Percentiles rank a stretch among this genome's conserved stretches.
Conservation (phyloP, 441 rosid genomes). For the Viola pubescens region DNA sequence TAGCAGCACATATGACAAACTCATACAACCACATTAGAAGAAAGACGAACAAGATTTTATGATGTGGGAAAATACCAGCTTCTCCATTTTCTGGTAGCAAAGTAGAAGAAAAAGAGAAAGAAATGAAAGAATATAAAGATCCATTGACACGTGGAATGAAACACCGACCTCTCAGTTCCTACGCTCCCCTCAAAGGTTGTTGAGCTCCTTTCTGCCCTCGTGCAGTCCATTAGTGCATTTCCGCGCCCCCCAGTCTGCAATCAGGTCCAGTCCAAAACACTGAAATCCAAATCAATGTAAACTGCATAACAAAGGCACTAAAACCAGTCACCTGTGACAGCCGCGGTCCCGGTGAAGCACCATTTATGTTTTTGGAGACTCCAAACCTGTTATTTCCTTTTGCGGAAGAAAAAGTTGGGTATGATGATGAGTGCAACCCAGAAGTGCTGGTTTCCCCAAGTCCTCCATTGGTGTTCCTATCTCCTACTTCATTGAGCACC, state of each 20-base stretch:
- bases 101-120: background rate
- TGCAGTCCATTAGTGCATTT: background rate
- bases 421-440: background rate
- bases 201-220: slow-evolving; percentile 18
- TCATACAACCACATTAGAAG: background rate
- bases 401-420: no score
- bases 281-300: no score
- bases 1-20: background rate
- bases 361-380: no score
- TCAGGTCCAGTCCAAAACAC: no score
- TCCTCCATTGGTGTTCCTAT: slow-evolving; percentile 18
- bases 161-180: slow-evolving; percentile 26
- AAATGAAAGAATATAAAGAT: background rate
- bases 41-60: background rate
- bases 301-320: slow-evolving; percentile 24
- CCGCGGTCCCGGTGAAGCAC: no score
- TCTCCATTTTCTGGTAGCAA: background rate
- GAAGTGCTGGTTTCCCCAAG: slow-evolving; percentile 13
- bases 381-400: no score
- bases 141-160: slow-evolving; percentile 1
- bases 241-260: no score
- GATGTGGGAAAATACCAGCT: background rate
- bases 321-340: no score
- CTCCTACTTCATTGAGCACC: slow-evolving; percentile 28
- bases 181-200: slow-evolving; percentile 8